Conservation (phyloP, 139 green algal species). For the Picochlorum sp. region DNA sequence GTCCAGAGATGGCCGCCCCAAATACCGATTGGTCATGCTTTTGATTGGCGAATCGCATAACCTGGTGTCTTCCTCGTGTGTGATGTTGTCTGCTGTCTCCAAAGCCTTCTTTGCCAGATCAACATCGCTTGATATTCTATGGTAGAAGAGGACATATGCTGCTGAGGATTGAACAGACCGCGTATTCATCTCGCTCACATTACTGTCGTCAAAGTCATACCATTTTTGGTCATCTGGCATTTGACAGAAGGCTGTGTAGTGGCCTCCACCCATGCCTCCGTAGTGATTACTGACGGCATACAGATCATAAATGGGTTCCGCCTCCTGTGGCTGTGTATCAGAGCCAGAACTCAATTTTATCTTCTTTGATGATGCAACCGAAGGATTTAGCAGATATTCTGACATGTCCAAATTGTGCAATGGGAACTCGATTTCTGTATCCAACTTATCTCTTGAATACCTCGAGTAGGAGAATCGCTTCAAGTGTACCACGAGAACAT, state of each 20-base stretch:
- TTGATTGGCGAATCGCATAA: background rate
- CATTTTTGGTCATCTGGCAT: slow-evolving; percentile 48
- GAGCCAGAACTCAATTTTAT: background rate
- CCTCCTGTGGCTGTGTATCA: background rate
- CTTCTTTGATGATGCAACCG: background rate
- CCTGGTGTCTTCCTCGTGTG: slow-evolving; percentile 1
- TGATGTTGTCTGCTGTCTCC: background rate
- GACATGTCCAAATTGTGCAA: slow-evolving; percentile 70
- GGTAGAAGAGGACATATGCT: slow-evolving; percentile 95
- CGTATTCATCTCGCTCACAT: slow-evolving; percentile 25
- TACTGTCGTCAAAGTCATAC: slow-evolving; percentile 84
- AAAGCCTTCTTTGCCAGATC: background rate
- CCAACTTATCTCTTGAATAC: slow-evolving; percentile 71
- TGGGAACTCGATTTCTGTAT: slow-evolving; percentile 67
- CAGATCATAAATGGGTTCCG: slow-evolving; percentile 68
- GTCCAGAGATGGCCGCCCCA: background rate
- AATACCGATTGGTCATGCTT: background rate
- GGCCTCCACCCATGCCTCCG: slow-evolving; percentile 80
- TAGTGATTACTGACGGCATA: slow-evolving; percentile 92
- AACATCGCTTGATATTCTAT: slow-evolving; percentile 35
- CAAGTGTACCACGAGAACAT: slow-evolving; percentile 91
- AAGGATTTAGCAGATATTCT: background rate
- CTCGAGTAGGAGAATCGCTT: slow-evolving; percentile 88
- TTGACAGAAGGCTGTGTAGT: slow-evolving; percentile 89
- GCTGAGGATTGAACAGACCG: slow-evolving; percentile 36